These are phyloP conservation scores for Starmerella riodocensis DNA, from an alignment of 805 yeast species.

Conservation along the genomic window DNA sequence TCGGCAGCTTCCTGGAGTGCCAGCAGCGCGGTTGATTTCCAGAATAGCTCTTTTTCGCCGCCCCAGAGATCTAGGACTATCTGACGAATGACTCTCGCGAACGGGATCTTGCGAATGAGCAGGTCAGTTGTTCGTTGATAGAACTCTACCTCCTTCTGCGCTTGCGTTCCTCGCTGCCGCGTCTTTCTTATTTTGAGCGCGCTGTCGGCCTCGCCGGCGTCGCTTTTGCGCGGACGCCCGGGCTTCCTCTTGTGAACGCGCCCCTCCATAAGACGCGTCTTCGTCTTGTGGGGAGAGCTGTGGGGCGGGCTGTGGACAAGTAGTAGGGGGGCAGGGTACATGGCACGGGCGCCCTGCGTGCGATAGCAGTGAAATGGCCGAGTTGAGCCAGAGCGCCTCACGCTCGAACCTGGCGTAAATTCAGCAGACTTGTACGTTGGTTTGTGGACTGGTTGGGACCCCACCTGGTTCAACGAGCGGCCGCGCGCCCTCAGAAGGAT, in stretches of 20 bases:
- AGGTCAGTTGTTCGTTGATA: constrained; percentile 94
- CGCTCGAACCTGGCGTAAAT: no score
- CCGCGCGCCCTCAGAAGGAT: no score
- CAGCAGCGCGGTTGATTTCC: constrained; percentile 94
- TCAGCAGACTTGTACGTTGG: no score
- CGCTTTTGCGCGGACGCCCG: not conserved
- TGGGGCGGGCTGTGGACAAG: no score
- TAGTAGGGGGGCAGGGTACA: no score
- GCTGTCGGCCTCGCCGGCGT: not conserved
- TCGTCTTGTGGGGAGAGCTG: no score
- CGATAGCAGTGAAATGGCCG: no score
- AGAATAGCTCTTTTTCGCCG: constrained; percentile 62
- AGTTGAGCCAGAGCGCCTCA: no score
- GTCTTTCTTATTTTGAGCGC: constrained; percentile 2
- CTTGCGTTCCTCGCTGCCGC: constrained; percentile 26
- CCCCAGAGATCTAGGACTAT: constrained; percentile 72
- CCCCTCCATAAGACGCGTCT: constrained; percentile 2
- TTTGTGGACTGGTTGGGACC: no score
- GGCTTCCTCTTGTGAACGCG: constrained; percentile 3
- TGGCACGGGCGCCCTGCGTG: no score
- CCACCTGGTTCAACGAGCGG: no score
- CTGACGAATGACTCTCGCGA: constrained; percentile 93
- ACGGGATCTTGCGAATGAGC: constrained; percentile 89
- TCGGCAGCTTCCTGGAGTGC: constrained; percentile 98
- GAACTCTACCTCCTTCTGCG: constrained; percentile 92